These are phyloP conservation scores for Xerocomellus intermedius DNA, from an alignment of 768 basidiomycete species.

Conservation along the genomic window DNA sequence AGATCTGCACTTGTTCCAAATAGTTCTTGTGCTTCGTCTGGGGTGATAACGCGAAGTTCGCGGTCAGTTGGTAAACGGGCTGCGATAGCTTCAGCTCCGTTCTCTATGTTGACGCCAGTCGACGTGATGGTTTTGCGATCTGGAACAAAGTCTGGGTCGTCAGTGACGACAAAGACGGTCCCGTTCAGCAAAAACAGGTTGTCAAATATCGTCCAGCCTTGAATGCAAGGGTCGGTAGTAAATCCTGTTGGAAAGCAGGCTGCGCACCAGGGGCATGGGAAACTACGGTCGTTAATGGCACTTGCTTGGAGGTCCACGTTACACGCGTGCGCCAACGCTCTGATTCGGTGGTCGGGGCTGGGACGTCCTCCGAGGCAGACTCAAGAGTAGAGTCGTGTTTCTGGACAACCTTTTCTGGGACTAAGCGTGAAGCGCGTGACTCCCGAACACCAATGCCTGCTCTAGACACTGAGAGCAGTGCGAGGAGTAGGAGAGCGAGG, in stretches of 20 bases:
- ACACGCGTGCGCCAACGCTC: conserved; percentile 35
- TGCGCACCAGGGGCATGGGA: conserved; percentile 70
- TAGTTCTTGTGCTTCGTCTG: conserved; percentile 59
- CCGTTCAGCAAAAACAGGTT: conserved; percentile 79
- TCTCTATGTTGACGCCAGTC: conserved; percentile 57
- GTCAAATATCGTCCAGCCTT: conserved; percentile 92
- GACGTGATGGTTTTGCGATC: conserved; percentile 68
- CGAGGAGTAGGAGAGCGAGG: conserved; percentile 46
- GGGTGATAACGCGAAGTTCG: conserved; percentile 75
- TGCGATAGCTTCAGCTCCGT: conserved; percentile 52
- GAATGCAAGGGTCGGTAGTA: neutral
- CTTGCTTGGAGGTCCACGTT: conserved; percentile 36
- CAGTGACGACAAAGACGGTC: conserved; percentile 77
- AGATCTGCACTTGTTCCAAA: conserved; percentile 73
- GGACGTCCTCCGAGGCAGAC: conserved; percentile 2
- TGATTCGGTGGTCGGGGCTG: conserved; percentile 11
- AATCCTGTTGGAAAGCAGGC: neutral
- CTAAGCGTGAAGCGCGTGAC: neutral
- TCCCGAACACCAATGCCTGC: conserved; percentile 7
- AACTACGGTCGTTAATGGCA: conserved; percentile 65
- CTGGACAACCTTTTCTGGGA: conserved; percentile 8
- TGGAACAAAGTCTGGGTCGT: conserved; percentile 66
- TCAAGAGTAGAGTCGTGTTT: neutral
- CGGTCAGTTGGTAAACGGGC: conserved; percentile 71
- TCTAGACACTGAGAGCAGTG: conserved; percentile 46